Conservation (phyloP, 139 green algal species). For the Micractinium conductrix region DNA sequence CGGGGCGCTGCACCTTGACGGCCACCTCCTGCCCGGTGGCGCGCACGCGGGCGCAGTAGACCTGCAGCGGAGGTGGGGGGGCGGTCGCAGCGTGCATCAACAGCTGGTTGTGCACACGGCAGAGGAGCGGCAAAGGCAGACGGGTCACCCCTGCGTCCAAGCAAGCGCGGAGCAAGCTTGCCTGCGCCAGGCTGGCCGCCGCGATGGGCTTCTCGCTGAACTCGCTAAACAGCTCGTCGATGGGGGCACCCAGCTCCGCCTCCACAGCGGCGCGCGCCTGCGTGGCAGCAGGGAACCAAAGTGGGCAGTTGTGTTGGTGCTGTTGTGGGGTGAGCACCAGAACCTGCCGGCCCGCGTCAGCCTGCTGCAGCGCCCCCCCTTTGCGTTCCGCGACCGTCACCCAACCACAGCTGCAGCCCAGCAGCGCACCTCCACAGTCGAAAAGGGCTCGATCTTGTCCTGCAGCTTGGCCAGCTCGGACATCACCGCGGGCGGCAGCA, state of each 20-base stretch:
- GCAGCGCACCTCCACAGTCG: too few species aligned
- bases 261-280: constrained; percentile 75
- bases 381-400: too few species aligned
- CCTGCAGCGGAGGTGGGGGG: constrained; percentile 54
- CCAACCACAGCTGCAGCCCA: too few species aligned
- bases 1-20: constrained; percentile 96
- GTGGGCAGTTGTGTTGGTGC: too few species aligned
- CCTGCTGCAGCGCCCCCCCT: too few species aligned
- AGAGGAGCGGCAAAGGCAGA: background rate
- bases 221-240: constrained; percentile 84
- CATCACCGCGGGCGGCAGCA: constrained; percentile 86
- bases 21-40: constrained; percentile 85
- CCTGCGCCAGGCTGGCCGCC: constrained; percentile 91
- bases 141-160: too few species aligned
- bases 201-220: constrained; percentile 85
- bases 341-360: too few species aligned
- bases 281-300: too few species aligned
- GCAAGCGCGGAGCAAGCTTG: constrained; percentile 25
- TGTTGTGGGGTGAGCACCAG: too few species aligned
- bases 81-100: background rate
- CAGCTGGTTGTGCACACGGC: background rate
- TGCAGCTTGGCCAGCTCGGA: constrained; percentile 88
- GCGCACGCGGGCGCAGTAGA: constrained; percentile 82
- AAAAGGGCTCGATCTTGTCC: constrained; percentile 86
- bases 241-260: constrained; percentile 75